A percentile compares a stretch with the other conserved stretches of the same genome.
Evolutionary conservation across 192 early-diverging fungal genomes (phyloP).

Genomic region (Funneliformis geosporum): DNA sequence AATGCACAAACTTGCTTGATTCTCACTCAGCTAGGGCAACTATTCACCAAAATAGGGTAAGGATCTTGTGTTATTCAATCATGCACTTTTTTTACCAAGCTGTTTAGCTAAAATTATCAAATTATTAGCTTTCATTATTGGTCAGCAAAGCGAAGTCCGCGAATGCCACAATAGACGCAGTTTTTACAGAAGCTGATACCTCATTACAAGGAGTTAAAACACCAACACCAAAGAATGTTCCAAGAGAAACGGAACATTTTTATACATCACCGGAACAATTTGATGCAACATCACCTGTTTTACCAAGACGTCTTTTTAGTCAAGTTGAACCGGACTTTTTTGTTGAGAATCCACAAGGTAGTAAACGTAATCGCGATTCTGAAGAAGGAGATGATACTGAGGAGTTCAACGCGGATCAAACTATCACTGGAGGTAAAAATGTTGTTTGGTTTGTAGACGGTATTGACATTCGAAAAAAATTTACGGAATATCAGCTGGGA

Average conservation of each 20-base stretch:
- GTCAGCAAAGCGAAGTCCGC: not conserved
- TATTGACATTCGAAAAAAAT: slow-evolving; percentile 16
- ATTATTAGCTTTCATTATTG: not conserved
- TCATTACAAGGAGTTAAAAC: not conserved
- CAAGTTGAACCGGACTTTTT: not conserved
- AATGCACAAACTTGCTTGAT: not conserved
- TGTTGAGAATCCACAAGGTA: not conserved
- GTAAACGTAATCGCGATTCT: not conserved
- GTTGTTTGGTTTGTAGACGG: slow-evolving; percentile 7
- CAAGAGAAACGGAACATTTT: not conserved
- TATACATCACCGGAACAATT: slow-evolving; percentile 3
- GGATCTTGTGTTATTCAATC: not conserved
- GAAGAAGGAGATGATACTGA: slow-evolving; percentile 7
- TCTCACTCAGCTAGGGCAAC: not conserved
- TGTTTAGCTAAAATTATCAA: not conserved
- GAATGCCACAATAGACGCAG: not conserved
- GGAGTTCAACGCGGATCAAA: slow-evolving; percentile 18
- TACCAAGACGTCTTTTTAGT: not conserved
- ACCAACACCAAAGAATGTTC: not conserved
- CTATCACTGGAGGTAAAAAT: slow-evolving; percentile 11
- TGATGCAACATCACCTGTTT: not conserved
- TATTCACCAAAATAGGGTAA: not conserved
- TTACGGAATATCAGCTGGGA: slow-evolving; percentile 18
- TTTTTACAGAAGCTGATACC: not conserved
- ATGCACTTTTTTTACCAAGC: not conserved